Conservation (phyloP, 1,284 basidiomycete species). For the Cerrena zonata region DNA sequence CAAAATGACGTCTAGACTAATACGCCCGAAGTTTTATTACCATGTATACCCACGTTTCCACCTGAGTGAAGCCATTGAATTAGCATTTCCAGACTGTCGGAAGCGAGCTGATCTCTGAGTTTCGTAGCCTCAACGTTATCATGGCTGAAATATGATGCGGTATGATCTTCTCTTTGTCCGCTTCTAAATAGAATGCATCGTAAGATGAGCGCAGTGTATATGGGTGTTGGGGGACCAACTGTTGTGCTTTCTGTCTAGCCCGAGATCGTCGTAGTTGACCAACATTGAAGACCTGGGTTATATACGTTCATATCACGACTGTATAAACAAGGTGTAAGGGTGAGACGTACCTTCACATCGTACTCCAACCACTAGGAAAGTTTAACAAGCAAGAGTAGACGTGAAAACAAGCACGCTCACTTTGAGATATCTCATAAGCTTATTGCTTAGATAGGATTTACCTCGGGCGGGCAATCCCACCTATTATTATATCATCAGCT, state of each 20-base stretch:
- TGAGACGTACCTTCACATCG: conserved; percentile 71
- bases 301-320: conserved; percentile 10
- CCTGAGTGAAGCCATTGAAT: conserved; percentile 93
- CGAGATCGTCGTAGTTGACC: conserved; percentile 89
- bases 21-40: conserved; percentile 36
- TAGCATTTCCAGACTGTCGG: conserved; percentile 90
- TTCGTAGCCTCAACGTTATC: conserved; percentile 76
- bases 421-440: conserved; percentile 75
- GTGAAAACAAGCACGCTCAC: conserved; percentile 32
- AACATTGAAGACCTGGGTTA: conserved; percentile 88
- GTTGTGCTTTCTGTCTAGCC: conserved; percentile 70
- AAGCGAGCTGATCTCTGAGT: conserved; percentile 79
- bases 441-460: conserved; percentile 82
- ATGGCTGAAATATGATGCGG: conserved; percentile 87
- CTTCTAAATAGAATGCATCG: conserved; percentile 36
- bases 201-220: background rate
- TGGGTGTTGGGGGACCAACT: conserved; percentile 41
- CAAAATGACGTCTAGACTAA: background rate
- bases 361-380: conserved; percentile 89
- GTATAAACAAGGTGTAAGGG: conserved; percentile 2
- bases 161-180: conserved; percentile 85
- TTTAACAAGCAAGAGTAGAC: background rate
- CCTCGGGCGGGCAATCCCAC: conserved; percentile 79
- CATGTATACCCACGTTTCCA: conserved; percentile 97
- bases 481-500: conserved; percentile 29